Conservation (phyloP, 2,329 filamentous ascomycete species). For the Colletotrichum liriopes region DNA sequence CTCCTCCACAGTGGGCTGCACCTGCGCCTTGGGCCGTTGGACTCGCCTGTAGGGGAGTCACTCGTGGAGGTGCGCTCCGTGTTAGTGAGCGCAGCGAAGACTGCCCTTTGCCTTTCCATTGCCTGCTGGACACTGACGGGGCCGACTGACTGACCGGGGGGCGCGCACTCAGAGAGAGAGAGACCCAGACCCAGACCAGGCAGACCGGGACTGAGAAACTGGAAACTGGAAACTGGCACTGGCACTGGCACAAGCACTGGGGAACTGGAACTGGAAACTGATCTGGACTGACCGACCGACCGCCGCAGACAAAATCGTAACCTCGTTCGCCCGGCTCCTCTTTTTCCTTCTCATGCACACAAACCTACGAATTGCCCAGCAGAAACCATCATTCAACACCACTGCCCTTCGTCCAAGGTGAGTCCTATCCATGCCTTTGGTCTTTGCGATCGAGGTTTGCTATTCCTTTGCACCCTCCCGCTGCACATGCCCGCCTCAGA, state of each 20-base stretch:
- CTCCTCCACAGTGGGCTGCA: constrained; percentile 17
- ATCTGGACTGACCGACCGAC: constrained; percentile 41
- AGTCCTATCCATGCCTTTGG: constrained; percentile 54
- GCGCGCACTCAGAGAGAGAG: background rate
- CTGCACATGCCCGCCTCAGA: constrained; percentile 26
- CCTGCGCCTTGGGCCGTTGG: background rate
- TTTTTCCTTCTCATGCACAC: constrained; percentile 60
- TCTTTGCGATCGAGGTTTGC: constrained; percentile 55
- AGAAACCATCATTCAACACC: constrained; percentile 53
- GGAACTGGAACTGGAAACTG: constrained; percentile 21
- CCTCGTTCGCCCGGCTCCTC: constrained; percentile 59
- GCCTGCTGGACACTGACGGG: constrained; percentile 1
- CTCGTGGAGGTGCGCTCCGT: background rate
- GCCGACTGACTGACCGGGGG: background rate
- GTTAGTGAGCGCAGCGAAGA: constrained; percentile 27
- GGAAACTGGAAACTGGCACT: constrained; percentile 21
- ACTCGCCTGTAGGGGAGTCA: constrained; percentile 2
- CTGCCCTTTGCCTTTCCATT: background rate
- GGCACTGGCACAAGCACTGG: constrained; percentile 5
- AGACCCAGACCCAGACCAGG: constrained; percentile 1
- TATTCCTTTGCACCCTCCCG: constrained; percentile 45
- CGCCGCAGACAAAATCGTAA: constrained; percentile 59
- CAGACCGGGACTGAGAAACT: constrained; percentile 13
- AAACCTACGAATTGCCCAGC: constrained; percentile 54
- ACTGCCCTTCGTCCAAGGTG: constrained; percentile 53